phyloP scores from a whole-genome alignment of 2,329 filamentous ascomycete genomes.

The Colletotrichum navitas region DNA sequence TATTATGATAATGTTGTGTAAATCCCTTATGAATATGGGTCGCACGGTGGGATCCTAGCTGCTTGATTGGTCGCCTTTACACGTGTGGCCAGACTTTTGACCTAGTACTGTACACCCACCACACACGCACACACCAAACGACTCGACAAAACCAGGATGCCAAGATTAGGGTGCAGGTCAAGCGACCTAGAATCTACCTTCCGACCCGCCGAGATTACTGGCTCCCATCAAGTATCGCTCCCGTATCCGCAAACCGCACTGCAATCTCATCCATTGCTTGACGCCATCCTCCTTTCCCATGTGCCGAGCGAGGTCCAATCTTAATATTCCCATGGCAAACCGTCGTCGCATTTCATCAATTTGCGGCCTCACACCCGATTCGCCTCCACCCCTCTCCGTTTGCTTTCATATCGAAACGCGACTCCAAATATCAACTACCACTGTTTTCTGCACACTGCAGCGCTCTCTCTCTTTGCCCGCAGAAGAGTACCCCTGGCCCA shows the following conservation, averaged over 20 bases:
- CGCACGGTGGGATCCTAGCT: too few species aligned
- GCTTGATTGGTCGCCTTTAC: too few species aligned
- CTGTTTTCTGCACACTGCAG: too few species aligned
- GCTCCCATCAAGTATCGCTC: conserved; percentile 17
- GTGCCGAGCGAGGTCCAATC: conserved; percentile 35
- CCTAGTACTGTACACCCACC: too few species aligned
- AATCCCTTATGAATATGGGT: too few species aligned
- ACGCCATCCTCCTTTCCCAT: conserved; percentile 17
- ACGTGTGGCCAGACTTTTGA: too few species aligned
- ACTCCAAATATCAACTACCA: background rate
- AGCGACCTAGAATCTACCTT: conserved; percentile 15
- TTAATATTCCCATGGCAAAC: conserved; percentile 23
- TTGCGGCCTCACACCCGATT: conserved; percentile 10
- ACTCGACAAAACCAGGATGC: background rate
- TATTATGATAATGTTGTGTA: too few species aligned
- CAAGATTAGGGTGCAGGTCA: background rate
- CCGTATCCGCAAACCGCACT: conserved; percentile 21
- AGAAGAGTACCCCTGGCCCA: background rate
- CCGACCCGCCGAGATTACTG: conserved; percentile 1
- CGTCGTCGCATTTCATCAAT: conserved; percentile 24
- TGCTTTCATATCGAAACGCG: background rate
- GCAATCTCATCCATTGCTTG: conserved; percentile 21
- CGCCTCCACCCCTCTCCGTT: background rate
- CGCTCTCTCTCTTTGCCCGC: background rate
- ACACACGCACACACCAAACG: background rate